A percentile compares a stretch with the other conserved stretches of the same genome.
These are phyloP conservation scores for Fraxinus velutina DNA, from an alignment of 305 asterid genomes.

Conservation along the genomic window DNA sequence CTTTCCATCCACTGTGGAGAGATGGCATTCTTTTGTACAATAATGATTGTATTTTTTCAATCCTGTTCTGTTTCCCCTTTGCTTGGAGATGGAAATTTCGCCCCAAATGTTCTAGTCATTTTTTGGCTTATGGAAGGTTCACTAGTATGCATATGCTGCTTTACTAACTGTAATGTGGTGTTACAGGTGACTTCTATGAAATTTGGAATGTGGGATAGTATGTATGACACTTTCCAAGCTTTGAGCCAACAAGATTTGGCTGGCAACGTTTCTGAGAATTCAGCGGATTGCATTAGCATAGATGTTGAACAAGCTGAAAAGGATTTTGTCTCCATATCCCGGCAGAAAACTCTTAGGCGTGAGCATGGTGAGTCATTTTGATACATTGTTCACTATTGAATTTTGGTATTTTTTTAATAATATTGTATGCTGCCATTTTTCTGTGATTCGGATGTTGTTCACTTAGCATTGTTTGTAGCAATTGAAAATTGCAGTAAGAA, in stretches of 20 bases:
- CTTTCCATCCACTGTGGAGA: not conserved
- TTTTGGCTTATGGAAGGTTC: conserved; percentile 18
- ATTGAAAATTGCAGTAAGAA: not conserved
- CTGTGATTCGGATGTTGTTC: not conserved
- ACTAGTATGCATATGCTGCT: conserved; percentile 17
- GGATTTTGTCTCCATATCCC: conserved; percentile 32
- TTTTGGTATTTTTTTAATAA: conserved; percentile 7
- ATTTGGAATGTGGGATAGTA: conserved; percentile 68
- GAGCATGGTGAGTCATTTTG: conserved; percentile 48
- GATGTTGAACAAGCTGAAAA: conserved; percentile 58
- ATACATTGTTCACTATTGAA: conserved; percentile 11
- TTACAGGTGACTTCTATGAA: conserved; percentile 71
- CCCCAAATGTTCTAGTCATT: not conserved
- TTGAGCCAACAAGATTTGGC: conserved; percentile 33
- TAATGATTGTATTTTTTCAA: not conserved
- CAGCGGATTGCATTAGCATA: conserved; percentile 45
- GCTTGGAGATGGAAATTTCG: not conserved
- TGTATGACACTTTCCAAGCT: conserved; percentile 57
- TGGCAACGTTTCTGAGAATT: conserved; percentile 35
- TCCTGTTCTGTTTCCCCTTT: not conserved
- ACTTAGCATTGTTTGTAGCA: not conserved
- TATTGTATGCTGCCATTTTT: conserved; percentile 9
- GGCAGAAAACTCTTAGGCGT: conserved; percentile 22
- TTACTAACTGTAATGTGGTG: conserved; percentile 28
- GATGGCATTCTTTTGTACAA: not conserved